Evolutionary conservation across 495 filamentous ascomycete genomes (phyloP), one percentile per base, ranked within the genome.

Genomic region (Polyplosphaeria fusca): DNA sequence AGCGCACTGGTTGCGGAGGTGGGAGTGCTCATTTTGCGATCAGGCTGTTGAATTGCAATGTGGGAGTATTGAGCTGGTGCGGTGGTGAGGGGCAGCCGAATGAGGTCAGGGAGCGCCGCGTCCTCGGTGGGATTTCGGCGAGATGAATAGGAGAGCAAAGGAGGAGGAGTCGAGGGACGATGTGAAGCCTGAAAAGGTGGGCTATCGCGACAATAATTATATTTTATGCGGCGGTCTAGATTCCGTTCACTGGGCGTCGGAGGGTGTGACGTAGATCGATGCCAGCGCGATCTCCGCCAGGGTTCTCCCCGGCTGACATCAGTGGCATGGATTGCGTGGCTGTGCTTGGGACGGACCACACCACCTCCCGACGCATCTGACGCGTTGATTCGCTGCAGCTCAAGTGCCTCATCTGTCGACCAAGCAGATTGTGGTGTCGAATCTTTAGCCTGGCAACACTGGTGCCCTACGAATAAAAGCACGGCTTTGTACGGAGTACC

Each of bases 11-110:
- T 56, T 4, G 48, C 30, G 11, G 60, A 45, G n/a, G 58, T 55
- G 25, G 64, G 55, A 18, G 61, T 48, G 16, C 57, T 35, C 57
- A 62, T 64, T 19, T 58, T 14, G 30, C 30, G 30, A n/a, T n/a
- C n/a, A n/a, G n/a, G n/a, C n/a, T 35, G 30, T 35, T 7, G 30
- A 14, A 35, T 7, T 35, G 7, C 30, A 7, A 35, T 7, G 32
- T 19, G 19, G 48, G 5, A 5, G 16, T 25, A 46, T 22, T 24
- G 46, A 22, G 42, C 23, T 5, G 25, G 19, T 19, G 23, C 16
- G 40, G 45, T 25, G 23, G 26, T 57, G 53, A n/a, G 32, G 37
- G 27, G 43, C 11, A 26, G 24, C 19, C 41, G 19, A 47, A 26
- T 22, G 42, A 50, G 41, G 37, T 3, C 13, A 42, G 18, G 39